Percentiles rank a stretch among this genome's conserved stretches.
phyloP scores from a whole-genome alignment of 1,284 basidiomycete species.

The Lignosus rhinocerotis region DNA sequence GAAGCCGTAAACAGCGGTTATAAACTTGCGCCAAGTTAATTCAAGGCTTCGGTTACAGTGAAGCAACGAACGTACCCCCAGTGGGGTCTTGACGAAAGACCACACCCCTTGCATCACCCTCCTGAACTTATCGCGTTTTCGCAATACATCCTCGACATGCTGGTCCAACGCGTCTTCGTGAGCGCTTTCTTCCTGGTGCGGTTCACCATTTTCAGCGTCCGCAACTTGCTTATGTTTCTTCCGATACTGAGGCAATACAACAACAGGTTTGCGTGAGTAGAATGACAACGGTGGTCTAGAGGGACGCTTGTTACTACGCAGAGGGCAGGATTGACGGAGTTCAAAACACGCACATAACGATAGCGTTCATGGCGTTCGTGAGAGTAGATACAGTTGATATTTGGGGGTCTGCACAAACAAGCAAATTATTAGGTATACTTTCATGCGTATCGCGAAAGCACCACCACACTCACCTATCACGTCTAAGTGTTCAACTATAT shows the following conservation, averaged over 20 bases:
- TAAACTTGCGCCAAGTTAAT: slow-evolving; percentile 45
- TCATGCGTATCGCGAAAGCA: background rate
- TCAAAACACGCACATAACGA: slow-evolving; percentile 52
- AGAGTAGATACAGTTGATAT: slow-evolving; percentile 70
- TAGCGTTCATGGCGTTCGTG: slow-evolving; percentile 78
- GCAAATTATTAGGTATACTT: background rate
- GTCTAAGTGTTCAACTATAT: slow-evolving; percentile 77
- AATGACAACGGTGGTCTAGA: slow-evolving; percentile 64
- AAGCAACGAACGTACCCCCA: slow-evolving; percentile 19
- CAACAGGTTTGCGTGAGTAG: slow-evolving; percentile 68
- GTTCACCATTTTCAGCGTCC: slow-evolving; percentile 36
- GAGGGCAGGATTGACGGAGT: background rate
- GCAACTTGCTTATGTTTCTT: slow-evolving; percentile 16
- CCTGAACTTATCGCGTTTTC: slow-evolving; percentile 61
- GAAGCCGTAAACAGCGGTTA: slow-evolving; percentile 82
- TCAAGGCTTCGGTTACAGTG: background rate
- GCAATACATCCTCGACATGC: slow-evolving; percentile 80
- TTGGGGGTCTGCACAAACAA: slow-evolving; percentile 59
- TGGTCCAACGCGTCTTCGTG: slow-evolving; percentile 68
- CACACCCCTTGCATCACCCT: slow-evolving; percentile 73
- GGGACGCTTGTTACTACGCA: background rate
- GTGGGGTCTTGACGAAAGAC: slow-evolving; percentile 79
- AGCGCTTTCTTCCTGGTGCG: background rate
- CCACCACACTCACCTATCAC: slow-evolving; percentile 58
- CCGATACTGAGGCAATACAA: slow-evolving; percentile 48